These are phyloP conservation scores for Hymenoscyphus scutula DNA, from an alignment of 2,329 filamentous ascomycete genomes.

Conservation along the genomic window DNA sequence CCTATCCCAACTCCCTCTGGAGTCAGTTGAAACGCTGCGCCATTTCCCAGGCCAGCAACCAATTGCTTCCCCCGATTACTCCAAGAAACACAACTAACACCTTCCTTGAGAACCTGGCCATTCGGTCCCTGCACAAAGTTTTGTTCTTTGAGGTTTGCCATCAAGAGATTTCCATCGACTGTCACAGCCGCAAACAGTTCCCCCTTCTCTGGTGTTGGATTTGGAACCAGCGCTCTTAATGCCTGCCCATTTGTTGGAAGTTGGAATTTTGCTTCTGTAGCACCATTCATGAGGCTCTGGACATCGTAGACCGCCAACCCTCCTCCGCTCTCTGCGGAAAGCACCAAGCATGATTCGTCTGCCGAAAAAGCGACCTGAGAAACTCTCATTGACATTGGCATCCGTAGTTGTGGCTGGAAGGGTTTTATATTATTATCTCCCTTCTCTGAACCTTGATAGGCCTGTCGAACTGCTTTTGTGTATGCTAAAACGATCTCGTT, in stretches of 20 bases:
- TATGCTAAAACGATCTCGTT: slow-evolving; percentile 73
- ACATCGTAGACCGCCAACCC: slow-evolving; percentile 83
- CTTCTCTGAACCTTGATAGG: slow-evolving; percentile 61
- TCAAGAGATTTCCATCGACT: slow-evolving; percentile 73
- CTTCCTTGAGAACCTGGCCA: slow-evolving; percentile 65
- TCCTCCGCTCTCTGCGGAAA: slow-evolving; percentile 78
- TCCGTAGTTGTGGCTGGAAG: slow-evolving; percentile 71
- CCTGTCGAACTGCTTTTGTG: slow-evolving; percentile 74
- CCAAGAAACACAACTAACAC: slow-evolving; percentile 85
- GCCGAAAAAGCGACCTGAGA: slow-evolving; percentile 89
- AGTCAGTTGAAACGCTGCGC: slow-evolving; percentile 78
- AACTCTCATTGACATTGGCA: slow-evolving; percentile 71
- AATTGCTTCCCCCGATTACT: slow-evolving; percentile 92
- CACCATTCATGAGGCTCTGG: slow-evolving; percentile 62
- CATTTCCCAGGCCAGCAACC: slow-evolving; percentile 79
- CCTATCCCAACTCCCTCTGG: slow-evolving; percentile 75
- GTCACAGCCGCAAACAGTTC: slow-evolving; percentile 81
- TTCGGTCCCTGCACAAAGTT: slow-evolving; percentile 55
- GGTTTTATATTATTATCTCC: slow-evolving; percentile 63
- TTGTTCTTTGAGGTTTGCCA: slow-evolving; percentile 74
- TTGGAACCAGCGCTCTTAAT: slow-evolving; percentile 73
- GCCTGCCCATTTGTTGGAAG: slow-evolving; percentile 72
- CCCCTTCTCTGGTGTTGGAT: slow-evolving; percentile 71
- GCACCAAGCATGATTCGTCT: slow-evolving; percentile 80
- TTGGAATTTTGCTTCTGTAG: slow-evolving; percentile 68